Evolutionary conservation across 2,329 filamentous ascomycete species (phyloP), one percentile per base, ranked within the genome.

Genomic region (Nemania sp.): DNA sequence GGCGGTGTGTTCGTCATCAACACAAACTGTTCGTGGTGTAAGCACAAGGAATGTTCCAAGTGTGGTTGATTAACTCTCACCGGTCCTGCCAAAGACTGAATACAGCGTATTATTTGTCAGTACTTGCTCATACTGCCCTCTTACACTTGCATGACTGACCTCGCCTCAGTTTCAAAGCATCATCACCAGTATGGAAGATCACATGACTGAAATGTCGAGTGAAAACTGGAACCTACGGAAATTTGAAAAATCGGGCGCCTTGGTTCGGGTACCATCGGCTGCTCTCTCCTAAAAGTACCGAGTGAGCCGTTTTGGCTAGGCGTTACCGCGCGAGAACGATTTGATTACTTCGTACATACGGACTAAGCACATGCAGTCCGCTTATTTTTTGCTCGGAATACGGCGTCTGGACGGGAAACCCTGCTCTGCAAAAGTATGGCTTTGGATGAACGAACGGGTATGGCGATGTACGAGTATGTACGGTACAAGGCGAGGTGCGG

Each of bases 1-100:
- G 66, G 66, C 20, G 65, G 66, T 28, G 58, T 67, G 23, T 67
- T 68, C 53, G 66, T 67, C 56, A 68, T 68, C 54, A 67, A 62
- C 62, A 64, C 61, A 8, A 52, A 60, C 49, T 68, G 66, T 54
- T 57, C 64, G 17, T 68, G 65, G 65, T 68, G 66, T 61, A 66
- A 66, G 55, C 66, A 68, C 36, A 62, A 66, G 55, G 66, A 67
- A 49, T 67, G 66, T 44, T 33, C 57, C 12, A 58, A 64, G 22
- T 68, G 65, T 49, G 34, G 50, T 42, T 68, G 53, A 63, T 22
- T 7, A 15, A 26, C 9, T 15, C 24, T 22, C 31, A n/a, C 19
- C 24, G 17, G 20, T 33, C 30, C 31, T 36, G 12, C n/a, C 3
- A 28, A 37, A 12, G 5, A 20, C 43, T 23, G 28, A 31, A 41